phyloP scores from a whole-genome alignment of 2,329 filamentous ascomycete species.

The Stenocarpella maydis region DNA sequence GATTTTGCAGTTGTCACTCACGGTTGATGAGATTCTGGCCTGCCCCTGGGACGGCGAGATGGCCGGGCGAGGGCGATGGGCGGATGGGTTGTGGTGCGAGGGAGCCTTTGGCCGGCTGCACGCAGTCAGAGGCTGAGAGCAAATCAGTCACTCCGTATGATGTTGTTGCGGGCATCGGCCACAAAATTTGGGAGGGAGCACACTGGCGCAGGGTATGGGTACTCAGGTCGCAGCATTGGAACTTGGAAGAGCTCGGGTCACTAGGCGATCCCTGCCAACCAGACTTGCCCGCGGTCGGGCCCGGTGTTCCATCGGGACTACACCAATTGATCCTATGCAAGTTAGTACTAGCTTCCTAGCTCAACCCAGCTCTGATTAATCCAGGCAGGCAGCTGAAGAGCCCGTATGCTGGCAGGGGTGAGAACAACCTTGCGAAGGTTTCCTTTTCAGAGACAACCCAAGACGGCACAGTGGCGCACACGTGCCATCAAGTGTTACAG shows the following conservation, averaged over 20 bases:
- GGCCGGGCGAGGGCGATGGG: background rate
- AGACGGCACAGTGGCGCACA: background rate
- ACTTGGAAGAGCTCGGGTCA: constrained; percentile 24
- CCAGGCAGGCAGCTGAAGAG: background rate
- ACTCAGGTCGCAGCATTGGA: constrained; percentile 25
- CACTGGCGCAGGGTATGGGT: constrained; percentile 1
- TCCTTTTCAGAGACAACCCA: constrained; percentile 16
- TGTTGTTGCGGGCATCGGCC: constrained; percentile 34
- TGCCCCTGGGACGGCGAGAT: constrained; percentile 1
- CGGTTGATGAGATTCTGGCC: background rate
- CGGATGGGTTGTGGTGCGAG: constrained; percentile 21
- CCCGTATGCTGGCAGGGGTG: no score
- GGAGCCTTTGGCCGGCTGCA: constrained; percentile 26
- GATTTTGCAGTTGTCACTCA: background rate
- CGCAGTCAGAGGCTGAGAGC: constrained; percentile 30
- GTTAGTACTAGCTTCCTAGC: background rate
- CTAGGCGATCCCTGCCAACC: background rate
- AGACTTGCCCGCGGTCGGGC: background rate
- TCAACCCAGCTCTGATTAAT: constrained; percentile 11
- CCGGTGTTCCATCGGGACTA: background rate
- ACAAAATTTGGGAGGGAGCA: constrained; percentile 33
- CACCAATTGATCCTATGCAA: background rate
- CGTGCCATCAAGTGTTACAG: background rate
- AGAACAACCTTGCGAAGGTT: no score
- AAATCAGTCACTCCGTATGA: constrained; percentile 26